Conservation (phyloP, 2,329 filamentous ascomycete genomes). For the Bipolaris victoriae region DNA sequence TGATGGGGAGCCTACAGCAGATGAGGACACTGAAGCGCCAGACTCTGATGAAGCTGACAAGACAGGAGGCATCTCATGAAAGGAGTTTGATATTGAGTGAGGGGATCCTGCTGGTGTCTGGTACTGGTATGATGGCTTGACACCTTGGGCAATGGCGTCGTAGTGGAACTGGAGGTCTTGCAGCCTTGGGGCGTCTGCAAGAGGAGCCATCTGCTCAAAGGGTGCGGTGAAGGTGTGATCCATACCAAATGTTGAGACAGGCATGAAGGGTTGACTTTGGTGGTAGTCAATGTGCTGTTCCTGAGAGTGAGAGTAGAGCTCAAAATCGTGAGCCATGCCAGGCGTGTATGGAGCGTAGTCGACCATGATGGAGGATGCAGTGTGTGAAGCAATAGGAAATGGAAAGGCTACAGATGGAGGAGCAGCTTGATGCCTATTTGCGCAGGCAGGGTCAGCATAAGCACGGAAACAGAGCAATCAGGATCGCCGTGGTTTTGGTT, state of each 20-base stretch:
- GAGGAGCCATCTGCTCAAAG: slow-evolving; percentile 45
- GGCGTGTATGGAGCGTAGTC: slow-evolving; percentile 42
- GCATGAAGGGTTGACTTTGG: slow-evolving; percentile 37
- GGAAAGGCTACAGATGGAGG: slow-evolving; percentile 20
- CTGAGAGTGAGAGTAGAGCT: slow-evolving; percentile 45
- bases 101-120: slow-evolving; percentile 52
- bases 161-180: slow-evolving; percentile 49
- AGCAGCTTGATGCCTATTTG: slow-evolving; percentile 26
- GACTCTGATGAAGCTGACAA: slow-evolving; percentile 59
- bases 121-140: slow-evolving; percentile 46
- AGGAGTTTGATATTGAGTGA: slow-evolving; percentile 54
- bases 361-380: slow-evolving; percentile 40
- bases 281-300: slow-evolving; percentile 43
- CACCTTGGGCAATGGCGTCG: slow-evolving; percentile 44
- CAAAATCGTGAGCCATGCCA: slow-evolving; percentile 47
- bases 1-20: slow-evolving; percentile 60
- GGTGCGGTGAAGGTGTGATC: slow-evolving; percentile 47
- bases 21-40: slow-evolving; percentile 58
- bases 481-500: slow-evolving; percentile 25
- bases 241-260: slow-evolving; percentile 37
- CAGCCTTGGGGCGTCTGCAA: slow-evolving; percentile 38
- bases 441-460: slow-evolving; percentile 37
- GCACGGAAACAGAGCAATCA: slow-evolving; percentile 22
- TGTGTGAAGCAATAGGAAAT: slow-evolving; percentile 10
- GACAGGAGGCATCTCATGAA: slow-evolving; percentile 54